These are phyloP conservation scores for Kockiozyma suomiensis DNA, from an alignment of 805 yeast genomes.

Conservation along the genomic window DNA sequence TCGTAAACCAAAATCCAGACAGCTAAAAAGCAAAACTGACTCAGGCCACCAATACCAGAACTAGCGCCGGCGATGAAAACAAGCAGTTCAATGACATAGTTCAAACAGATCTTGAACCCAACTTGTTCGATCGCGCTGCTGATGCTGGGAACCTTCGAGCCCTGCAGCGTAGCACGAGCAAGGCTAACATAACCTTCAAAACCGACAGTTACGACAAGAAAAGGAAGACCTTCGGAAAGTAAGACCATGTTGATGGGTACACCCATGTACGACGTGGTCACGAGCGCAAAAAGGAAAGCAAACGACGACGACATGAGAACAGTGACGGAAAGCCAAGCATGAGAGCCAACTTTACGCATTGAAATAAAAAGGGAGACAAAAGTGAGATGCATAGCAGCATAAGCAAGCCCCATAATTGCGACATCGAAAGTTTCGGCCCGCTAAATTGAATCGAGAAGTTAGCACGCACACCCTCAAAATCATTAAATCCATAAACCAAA, in stretches of 20 bases:
- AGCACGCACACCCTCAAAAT: background rate
- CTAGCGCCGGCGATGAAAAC: slow-evolving; percentile 61
- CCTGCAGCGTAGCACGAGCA: slow-evolving; percentile 51
- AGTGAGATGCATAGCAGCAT: slow-evolving; percentile 85
- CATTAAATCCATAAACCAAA: too few relatives aligned
- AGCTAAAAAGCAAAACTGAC: slow-evolving; percentile 77
- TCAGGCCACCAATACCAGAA: slow-evolving; percentile 69
- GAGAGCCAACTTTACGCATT: slow-evolving; percentile 78
- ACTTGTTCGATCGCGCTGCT: slow-evolving; percentile 49
- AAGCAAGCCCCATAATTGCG: slow-evolving; percentile 74
- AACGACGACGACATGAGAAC: slow-evolving; percentile 76
- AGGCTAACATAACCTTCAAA: slow-evolving; percentile 81
- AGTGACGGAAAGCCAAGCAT: slow-evolving; percentile 82
- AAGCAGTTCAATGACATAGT: slow-evolving; percentile 69
- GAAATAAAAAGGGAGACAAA: slow-evolving; percentile 72
- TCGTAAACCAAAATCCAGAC: slow-evolving; percentile 73
- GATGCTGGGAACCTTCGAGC: slow-evolving; percentile 36
- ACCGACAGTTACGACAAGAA: slow-evolving; percentile 88
- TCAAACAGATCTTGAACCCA: slow-evolving; percentile 62
- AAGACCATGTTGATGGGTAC: slow-evolving; percentile 69
- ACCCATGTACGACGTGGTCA: slow-evolving; percentile 58
- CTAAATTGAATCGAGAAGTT: slow-evolving; percentile 1
- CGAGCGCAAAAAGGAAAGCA: slow-evolving; percentile 80
- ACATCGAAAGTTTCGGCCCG: slow-evolving; percentile 88
- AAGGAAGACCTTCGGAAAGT: slow-evolving; percentile 89